Evolutionary conservation across 768 basidiomycete genomes (phyloP), one percentile per base, ranked within the genome.

Genomic region (Tylopilus rubrobrunneus): DNA sequence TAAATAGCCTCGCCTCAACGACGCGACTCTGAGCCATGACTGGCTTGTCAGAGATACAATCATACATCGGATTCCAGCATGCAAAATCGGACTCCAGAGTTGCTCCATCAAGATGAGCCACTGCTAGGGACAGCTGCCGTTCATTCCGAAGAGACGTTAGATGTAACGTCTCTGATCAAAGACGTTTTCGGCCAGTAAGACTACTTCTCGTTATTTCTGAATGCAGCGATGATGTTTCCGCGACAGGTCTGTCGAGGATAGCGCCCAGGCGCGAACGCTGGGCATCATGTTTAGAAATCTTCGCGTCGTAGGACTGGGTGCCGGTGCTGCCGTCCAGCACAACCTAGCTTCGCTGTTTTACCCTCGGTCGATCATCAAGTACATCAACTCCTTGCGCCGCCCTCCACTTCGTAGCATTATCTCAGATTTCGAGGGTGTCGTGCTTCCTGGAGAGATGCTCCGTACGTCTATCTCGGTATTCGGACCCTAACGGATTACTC

Each of bases 401-500:
- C 88, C 89, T 3, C 80, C 83, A 3, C 67, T 85, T 7, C 77
- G 83, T 12, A 79, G 77, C 53, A 86, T 89, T 45, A 70, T 91
- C 34, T 73, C 75, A 19, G 78, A 74, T 15, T 84, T 89, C 55
- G 81, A 85, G 39, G 87, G 86, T 9, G 74, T 81, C 2, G 75
- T 89, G 12, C 75, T 79, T 5, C 80, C 85, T 0, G 86, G 86
- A 15, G 86, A 90, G 70, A 89, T 91, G 89, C 76, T 88, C 34
- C 73, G 89, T 83, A 60, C 58, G 76, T 78, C 73, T 75, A 3
- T 71, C 15, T 68, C n/a, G 25, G 7, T 5, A 15, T 37, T 28
- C 3, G 9, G 34, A 8, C 29, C 48, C 19, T 25, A 17, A 14
- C 27, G 5, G 15, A 21, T 54, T 23, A 41, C 21, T 0, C 14